These are phyloP conservation scores for Spinacia oleracea DNA, from an alignment of 179 eudicot species.

Conservation along the genomic window DNA sequence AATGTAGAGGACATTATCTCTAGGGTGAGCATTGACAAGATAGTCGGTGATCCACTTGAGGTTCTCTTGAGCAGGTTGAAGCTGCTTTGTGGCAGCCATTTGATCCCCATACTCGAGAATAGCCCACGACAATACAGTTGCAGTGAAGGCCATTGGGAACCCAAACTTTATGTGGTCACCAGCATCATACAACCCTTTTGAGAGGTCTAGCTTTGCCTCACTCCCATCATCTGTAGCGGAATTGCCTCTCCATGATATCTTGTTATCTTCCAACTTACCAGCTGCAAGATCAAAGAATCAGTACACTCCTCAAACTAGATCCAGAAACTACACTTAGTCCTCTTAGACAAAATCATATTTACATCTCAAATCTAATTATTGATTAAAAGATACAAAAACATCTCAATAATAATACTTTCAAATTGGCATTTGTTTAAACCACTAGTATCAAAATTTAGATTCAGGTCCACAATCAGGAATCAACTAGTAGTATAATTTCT, in stretches of 20 bases:
- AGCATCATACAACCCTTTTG: conserved; percentile 92
- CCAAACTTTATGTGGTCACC: conserved; percentile 94
- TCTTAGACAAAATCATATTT: no score
- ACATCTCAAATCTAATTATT: not conserved
- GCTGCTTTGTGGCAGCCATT: conserved; percentile 60
- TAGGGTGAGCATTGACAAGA: conserved; percentile 73
- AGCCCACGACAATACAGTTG: conserved; percentile 86
- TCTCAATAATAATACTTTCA: not conserved
- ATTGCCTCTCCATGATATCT: conserved; percentile 88
- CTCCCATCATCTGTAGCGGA: conserved; percentile 76
- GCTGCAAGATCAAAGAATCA: conserved; percentile 47
- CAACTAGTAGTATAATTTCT: no score
- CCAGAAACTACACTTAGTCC: not conserved
- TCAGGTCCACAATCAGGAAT: not conserved
- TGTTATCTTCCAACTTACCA: conserved; percentile 73
- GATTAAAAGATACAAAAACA: not conserved
- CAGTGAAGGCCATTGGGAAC: conserved; percentile 93
- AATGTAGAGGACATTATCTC: conserved; percentile 66
- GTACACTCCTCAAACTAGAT: not conserved
- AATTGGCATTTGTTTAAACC: not conserved
- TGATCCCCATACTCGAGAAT: conserved; percentile 86
- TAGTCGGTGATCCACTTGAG: conserved; percentile 92
- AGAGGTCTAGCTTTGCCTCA: conserved; percentile 63
- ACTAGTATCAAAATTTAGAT: not conserved
- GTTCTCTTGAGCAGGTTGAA: conserved; percentile 62